A percentile compares a stretch with the other conserved stretches of the same genome.
Conservation (phyloP, 2,329 filamentous ascomycete genomes). For the Penicillium sp. region DNA sequence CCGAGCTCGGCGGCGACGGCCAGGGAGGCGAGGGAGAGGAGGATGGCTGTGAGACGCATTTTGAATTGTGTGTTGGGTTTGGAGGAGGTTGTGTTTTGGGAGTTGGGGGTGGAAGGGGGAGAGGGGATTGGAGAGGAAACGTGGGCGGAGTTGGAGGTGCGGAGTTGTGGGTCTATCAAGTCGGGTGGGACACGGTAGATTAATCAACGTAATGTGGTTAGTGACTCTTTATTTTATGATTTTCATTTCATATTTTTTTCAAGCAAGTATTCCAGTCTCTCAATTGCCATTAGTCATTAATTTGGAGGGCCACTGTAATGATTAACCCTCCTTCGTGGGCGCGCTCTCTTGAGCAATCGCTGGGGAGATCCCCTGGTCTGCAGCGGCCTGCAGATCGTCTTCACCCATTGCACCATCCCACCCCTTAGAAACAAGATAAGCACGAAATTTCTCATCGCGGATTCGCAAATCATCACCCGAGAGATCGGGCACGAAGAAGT, state of each 20-base stretch:
- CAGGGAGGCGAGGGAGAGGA: conserved; percentile 46
- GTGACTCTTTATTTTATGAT: too few species aligned
- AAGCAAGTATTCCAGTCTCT: too few species aligned
- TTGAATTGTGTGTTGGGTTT: conserved; percentile 6
- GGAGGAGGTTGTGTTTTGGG: neutral
- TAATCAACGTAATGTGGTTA: neutral
- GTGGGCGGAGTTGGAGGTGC: conserved; percentile 5
- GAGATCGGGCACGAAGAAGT: conserved; percentile 49
- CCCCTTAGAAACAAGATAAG: conserved; percentile 46
- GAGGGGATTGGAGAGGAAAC: conserved; percentile 6
- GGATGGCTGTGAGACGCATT: conserved; percentile 49
- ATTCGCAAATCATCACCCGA: conserved; percentile 47
- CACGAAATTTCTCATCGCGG: conserved; percentile 47
- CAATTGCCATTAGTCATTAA: neutral
- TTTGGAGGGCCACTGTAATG: neutral
- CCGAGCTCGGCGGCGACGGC: conserved; percentile 60
- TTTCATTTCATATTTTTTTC: too few species aligned
- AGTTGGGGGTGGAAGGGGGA: neutral
- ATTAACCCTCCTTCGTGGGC: neutral
- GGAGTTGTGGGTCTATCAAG: conserved; percentile 7
- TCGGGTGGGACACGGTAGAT: neutral
- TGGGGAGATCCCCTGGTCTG: conserved; percentile 24
- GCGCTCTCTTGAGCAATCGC: neutral
- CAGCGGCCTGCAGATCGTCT: conserved; percentile 37
- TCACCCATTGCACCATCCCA: conserved; percentile 52